Evolutionary conservation across 805 yeast genomes (phyloP).

Genomic region (Candida caryicola): DNA sequence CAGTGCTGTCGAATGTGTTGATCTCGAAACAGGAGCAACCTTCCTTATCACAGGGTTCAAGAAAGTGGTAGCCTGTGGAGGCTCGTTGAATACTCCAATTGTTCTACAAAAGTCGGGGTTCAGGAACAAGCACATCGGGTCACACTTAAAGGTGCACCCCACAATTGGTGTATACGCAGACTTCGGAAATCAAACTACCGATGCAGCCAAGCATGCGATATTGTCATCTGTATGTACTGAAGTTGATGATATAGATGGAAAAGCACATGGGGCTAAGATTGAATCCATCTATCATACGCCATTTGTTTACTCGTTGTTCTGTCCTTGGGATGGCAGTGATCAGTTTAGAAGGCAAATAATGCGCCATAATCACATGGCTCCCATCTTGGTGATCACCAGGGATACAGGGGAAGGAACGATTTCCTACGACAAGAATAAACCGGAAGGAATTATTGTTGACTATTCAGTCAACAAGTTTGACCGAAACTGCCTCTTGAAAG

Average conservation of each 20-base stretch:
- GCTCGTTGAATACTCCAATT: constrained; percentile 19
- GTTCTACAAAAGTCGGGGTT: constrained; percentile 21
- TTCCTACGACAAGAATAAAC: constrained; percentile 12
- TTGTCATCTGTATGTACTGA: constrained; percentile 19
- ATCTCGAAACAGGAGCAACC: constrained; percentile 9
- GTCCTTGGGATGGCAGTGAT: constrained; percentile 17
- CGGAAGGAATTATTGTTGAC: constrained; percentile 12
- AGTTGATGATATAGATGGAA: constrained; percentile 20
- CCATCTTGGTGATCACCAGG: constrained; percentile 16
- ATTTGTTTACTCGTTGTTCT: constrained; percentile 12
- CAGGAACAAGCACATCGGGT: constrained; percentile 20
- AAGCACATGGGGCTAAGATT: constrained; percentile 20
- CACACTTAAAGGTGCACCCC: constrained; percentile 21
- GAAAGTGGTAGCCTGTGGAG: constrained; percentile 17
- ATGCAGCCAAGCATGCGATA: constrained; percentile 17
- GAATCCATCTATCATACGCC: constrained; percentile 20
- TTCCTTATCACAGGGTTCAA: constrained; percentile 16
- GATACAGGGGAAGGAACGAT: constrained; percentile 18
- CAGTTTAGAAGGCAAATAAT: constrained; percentile 11
- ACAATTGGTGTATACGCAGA: constrained; percentile 14
- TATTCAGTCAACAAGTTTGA: constrained; percentile 17
- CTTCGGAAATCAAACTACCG: constrained; percentile 11
- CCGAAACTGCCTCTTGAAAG: constrained; percentile 11
- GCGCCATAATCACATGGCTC: constrained; percentile 14
- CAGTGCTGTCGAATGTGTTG: constrained; percentile 13